Evolutionary conservation across 352 stramenopile species (phyloP), one percentile per base, ranked within the genome.

Genomic region (Globisporangium radiosum): DNA sequence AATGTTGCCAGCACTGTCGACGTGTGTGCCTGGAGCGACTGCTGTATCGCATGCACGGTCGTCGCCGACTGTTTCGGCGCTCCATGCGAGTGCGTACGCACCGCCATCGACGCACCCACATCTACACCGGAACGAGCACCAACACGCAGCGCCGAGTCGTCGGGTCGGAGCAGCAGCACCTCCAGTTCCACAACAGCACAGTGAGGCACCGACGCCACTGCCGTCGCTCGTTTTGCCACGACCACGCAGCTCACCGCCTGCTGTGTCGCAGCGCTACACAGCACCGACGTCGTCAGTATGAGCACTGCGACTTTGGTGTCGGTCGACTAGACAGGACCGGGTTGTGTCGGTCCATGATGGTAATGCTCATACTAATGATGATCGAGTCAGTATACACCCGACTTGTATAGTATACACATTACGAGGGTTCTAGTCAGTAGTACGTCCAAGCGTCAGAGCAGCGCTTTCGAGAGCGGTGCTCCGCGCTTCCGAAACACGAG

Each of bases 281-380:
- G 13, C 43, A 5, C 43, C 43, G n/a, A 47, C 43, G 43, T 47
- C 43, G 11, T 47, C 43, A 15, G 11, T 47, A 17, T 47, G 7
- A 47, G 43, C 25, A 33, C 25, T 33, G 25, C 25, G 25, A 33
- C 25, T 33, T 33, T 33, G 25, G 25, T 33, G 25, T 33, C 25
- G 25, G 25, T 33, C 25, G 25, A 33, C 25, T 33, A 33, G 25
- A 33, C 5, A 65, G 8, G 9, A 9, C 42, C 2, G 52, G 8
- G 15, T 75, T 85, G 33, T 78, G 77, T 51, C 73, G 83, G 45
- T 33, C 25, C 25, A 33, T 33, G 25, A 33, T 33, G 25, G 1
- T 33, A 33, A 33, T 33, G 25, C 25, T 33, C 25, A 3, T 33
- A 33, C 25, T 3, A 33, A 33, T 33, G 25, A 33, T 33, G 25